A percentile compares a stretch with the other conserved stretches of the same genome.
Evolutionary conservation across 163 green algal species (phyloP).

Genomic region (Smithsoniella earleae): DNA sequence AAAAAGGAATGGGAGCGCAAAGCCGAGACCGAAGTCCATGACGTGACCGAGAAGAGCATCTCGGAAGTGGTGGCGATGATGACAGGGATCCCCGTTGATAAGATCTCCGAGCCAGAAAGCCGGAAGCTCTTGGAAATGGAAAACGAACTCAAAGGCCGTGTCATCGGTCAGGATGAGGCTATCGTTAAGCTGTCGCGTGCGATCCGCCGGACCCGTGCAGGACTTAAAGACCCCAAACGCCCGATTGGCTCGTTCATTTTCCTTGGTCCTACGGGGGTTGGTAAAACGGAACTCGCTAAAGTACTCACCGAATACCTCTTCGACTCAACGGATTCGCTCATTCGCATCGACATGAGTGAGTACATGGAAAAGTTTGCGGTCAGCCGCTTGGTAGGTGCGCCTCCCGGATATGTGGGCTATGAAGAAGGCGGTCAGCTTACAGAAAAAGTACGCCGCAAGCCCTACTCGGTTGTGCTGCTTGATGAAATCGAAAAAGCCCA

Average conservation of each 20-base stretch:
- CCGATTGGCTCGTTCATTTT: constrained; percentile 85
- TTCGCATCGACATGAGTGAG: constrained; percentile 85
- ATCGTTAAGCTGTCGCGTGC: constrained; percentile 61
- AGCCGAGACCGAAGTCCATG: too few species aligned
- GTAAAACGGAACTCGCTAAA: constrained; percentile 92
- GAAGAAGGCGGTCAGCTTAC: too few species aligned
- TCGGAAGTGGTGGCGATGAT: too few species aligned
- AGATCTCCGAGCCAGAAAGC: constrained; percentile 73
- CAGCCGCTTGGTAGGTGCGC: constrained; percentile 64
- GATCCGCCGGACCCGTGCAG: constrained; percentile 60
- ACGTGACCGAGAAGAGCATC: not conserved
- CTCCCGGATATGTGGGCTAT: constrained; percentile 82
- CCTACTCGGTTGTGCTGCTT: constrained; percentile 71
- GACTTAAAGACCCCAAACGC: constrained; percentile 53
- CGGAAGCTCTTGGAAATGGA: constrained; percentile 83
- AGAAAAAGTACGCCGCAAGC: constrained; percentile 58
- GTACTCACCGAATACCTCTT: constrained; percentile 72
- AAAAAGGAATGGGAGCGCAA: too few species aligned
- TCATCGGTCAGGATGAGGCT: constrained; percentile 63
- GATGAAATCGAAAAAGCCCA: constrained; percentile 86
- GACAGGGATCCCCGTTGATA: constrained; percentile 81
- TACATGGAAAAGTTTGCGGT: constrained; percentile 89
- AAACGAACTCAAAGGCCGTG: constrained; percentile 73
- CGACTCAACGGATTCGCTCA: constrained; percentile 64
- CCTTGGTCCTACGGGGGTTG: constrained; percentile 77